Evolutionary conservation across 495 filamentous ascomycete species (phyloP).

Genomic region (Haplographium delicatum): DNA sequence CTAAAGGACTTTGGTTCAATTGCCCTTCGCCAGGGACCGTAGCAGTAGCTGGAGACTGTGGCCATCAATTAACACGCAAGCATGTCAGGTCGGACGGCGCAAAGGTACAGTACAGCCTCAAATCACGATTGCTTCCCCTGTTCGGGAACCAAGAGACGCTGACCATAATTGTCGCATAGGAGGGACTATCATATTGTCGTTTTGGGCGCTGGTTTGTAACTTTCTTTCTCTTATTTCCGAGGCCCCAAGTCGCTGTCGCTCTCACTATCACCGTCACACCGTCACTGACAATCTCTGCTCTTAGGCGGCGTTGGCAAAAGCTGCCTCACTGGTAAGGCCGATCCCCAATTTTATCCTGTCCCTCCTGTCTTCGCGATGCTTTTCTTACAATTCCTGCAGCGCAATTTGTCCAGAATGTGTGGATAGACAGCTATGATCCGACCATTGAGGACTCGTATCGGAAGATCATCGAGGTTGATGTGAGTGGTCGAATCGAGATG

Average conservation of each 20-base stretch:
- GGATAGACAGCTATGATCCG: slow-evolving; percentile 98
- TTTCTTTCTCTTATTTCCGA: slow-evolving; percentile 1
- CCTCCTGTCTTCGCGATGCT: no score
- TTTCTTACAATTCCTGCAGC: slow-evolving; percentile 46
- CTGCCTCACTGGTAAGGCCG: slow-evolving; percentile 82
- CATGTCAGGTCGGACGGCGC: slow-evolving; percentile 16
- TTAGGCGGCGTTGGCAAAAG: slow-evolving; percentile 95
- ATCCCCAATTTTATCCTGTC: background rate
- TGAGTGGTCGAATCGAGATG: slow-evolving; percentile 38
- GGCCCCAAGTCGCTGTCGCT: background rate
- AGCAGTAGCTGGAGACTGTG: no score
- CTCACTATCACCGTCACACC: no score
- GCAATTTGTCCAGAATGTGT: slow-evolving; percentile 98
- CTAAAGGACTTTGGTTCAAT: no score
- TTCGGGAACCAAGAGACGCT: slow-evolving; percentile 2
- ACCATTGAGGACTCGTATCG: slow-evolving; percentile 98
- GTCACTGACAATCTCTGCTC: slow-evolving; percentile 28
- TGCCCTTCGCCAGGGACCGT: no score
- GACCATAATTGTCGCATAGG: slow-evolving; percentile 31
- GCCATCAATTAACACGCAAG: no score
- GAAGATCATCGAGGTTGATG: slow-evolving; percentile 92
- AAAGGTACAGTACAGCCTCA: slow-evolving; percentile 5
- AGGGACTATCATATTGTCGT: slow-evolving; percentile 92
- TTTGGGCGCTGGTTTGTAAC: slow-evolving; percentile 68
- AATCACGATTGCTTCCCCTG: no score